Evolutionary conservation across 305 asterid genomes (phyloP), one percentile per base, ranked within the genome.

Genomic region (Caryopteris hybrid): DNA sequence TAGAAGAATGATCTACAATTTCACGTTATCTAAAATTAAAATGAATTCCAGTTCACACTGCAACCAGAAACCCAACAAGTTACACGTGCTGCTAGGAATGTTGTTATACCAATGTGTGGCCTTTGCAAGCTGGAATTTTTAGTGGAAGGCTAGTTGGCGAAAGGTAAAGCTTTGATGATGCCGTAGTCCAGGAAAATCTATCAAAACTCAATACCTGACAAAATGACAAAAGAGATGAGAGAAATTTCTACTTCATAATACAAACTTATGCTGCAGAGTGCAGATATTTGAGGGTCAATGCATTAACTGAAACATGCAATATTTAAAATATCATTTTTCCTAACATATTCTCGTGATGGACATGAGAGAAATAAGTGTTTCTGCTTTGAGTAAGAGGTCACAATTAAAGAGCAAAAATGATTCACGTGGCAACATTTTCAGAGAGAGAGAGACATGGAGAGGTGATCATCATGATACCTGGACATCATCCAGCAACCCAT

Each of bases 71-170:
- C 20, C 58, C 20, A 61, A 46, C 61, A 46, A 20, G 60, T 52
- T 8, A 53, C 57, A 71, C 22, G 54, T 38, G 64, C 48, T 23
- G 43, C 58, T 20, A 62, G 66, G 68, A 66, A 63, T 36, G 57
- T 38, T 55, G 38, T 57, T 64, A 54, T 94, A 95, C 99, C 98
- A 95, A 77, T 80, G 89, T 43, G 76, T 95, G 99, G 72, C 97
- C 98, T 88, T 83, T 95, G 98, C 99, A 95, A 64, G 99, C 92
- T 39, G 98, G 98, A 42, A 95, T 89, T 78, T 91, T 95, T 27
- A 89, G 82, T 1, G 96, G 98, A 74, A 91, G 86, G 79, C 86
- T 89, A 62, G 94, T 84, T 3, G 99, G 98, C 36, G 99, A 95
- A 75, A 84, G 97, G 79, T 84, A 90, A 61, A 84, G 94, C 81